Conservation (phyloP, 768 basidiomycete genomes). For the Rhodotorula paludigena region DNA sequence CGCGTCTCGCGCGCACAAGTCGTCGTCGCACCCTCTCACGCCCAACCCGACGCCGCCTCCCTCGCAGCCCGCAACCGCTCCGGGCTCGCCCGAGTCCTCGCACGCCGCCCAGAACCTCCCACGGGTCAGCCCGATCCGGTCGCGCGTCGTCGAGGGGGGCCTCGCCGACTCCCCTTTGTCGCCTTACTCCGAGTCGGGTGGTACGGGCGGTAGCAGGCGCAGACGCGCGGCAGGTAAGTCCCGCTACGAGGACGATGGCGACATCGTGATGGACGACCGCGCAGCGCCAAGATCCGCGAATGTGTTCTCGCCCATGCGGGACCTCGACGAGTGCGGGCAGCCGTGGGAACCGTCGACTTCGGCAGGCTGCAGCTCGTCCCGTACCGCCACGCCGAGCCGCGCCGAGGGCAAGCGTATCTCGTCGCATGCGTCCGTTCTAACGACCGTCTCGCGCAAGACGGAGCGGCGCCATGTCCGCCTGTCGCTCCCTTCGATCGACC, state of each 20-base stretch:
- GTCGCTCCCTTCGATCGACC: slow-evolving; percentile 16
- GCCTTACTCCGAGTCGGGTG: too few relatives aligned
- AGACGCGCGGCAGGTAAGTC: too few relatives aligned
- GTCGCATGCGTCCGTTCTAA: slow-evolving; percentile 10
- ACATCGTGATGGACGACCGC: too few relatives aligned
- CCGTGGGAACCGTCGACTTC: too few relatives aligned
- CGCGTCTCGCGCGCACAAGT: background rate
- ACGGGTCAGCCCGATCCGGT: background rate
- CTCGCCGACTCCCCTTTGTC: slow-evolving; percentile 3
- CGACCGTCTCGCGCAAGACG: slow-evolving; percentile 11
- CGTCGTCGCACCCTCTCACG: background rate
- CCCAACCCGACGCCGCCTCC: background rate
- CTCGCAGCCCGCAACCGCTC: background rate
- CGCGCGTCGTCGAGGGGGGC: background rate
- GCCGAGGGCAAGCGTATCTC: slow-evolving; percentile 2
- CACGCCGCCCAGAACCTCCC: background rate
- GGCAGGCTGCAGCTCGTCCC: background rate
- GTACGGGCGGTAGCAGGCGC: too few relatives aligned
- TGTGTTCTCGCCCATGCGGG: too few relatives aligned
- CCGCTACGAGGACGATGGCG: too few relatives aligned
- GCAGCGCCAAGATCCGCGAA: too few relatives aligned
- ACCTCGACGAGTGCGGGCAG: too few relatives aligned
- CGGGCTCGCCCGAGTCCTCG: background rate
- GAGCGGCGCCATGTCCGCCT: slow-evolving; percentile 18
- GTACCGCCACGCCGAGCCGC: too few relatives aligned